Evolutionary conservation across 1,284 basidiomycete genomes (phyloP).

Genomic region (Xerocomus minutiporus): DNA sequence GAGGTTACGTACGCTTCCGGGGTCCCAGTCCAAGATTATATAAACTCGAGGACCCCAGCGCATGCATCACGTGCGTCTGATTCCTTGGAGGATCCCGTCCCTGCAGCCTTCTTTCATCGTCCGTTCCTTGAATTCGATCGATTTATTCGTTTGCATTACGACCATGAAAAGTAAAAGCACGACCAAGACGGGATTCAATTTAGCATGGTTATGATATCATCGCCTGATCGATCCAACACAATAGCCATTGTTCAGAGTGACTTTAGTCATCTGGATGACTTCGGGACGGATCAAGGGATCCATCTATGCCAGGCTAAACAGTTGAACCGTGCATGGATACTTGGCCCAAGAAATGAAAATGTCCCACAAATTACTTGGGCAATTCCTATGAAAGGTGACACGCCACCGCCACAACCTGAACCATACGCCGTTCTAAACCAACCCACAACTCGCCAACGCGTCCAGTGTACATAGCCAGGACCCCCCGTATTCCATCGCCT

Average conservation of each 20-base stretch:
- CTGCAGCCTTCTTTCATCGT: not conserved
- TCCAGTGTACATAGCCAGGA: not conserved
- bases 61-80: constrained; percentile 11
- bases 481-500: not conserved
- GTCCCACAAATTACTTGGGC: too few relatives aligned
- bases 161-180: not conserved
- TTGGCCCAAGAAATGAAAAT: too few relatives aligned
- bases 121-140: not conserved
- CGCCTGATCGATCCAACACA: not conserved
- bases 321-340: too few relatives aligned
- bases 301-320: too few relatives aligned
- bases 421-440: not conserved
- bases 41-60: constrained; percentile 14
- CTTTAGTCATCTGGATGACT: not conserved
- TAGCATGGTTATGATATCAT: not conserved
- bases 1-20: constrained; percentile 20
- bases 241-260: not conserved
- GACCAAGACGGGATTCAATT: not conserved
- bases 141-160: not conserved
- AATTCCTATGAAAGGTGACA: not conserved
- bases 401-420: not conserved
- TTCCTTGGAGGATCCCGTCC: not conserved
- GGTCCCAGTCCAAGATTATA: constrained; percentile 24
- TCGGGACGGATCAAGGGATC: not conserved
- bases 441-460: not conserved